Base-by-base conservation (phyloP, 306 rosid species). In the Dryas drummondii region DNA sequence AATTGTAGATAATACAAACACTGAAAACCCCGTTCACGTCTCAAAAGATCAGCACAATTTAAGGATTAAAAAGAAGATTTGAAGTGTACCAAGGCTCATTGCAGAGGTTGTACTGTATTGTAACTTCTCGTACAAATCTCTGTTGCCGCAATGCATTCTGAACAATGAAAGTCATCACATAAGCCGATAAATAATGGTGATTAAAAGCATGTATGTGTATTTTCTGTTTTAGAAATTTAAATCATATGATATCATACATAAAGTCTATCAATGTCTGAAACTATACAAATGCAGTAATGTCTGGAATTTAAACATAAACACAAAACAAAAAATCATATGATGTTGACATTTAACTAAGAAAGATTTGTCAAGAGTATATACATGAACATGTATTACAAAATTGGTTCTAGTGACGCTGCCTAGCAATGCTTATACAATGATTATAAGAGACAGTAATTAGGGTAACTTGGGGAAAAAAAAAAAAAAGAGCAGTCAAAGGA, bases 71-170 rank as follows among this genome's bases (percentile, higher is more conserved):
- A 55, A 59, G 58, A 58, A 63, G 61, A 58, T 71, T 53, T 62
- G 63, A 26, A 65, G 37, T 10, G 56, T 90, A 94, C 98, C 97
- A 94, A 41, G 98, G 98, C 76, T 94, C 98, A 82, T 94, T 94
- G 91, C 97, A 94, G 82, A 94, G 97, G 87, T 94, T 94, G 93
- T 94, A 94, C 85, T 94, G 98, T 70, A 94, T 94, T 26, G 98
- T 91, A 80, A 94, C 96, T 87, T 91, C 98, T 68, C 97, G 87
- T 11, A 91, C 93, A 80, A 82, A 91, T 84, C 88, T 90, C 78
- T 94, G 96, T 75, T 90, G 93, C 66, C 97, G 93, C 83, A 87
- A 78, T 27, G 98, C 96, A 84, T 91, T 91, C 98, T 94, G 87
- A 76, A 81, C 76, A 82, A 84, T 62, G 76, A 64, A 76, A 73